A percentile compares a stretch with the other conserved stretches of the same genome.
phyloP scores from a whole-genome alignment of 2,329 filamentous ascomycete genomes.

The Cladophialophora yegresii region DNA sequence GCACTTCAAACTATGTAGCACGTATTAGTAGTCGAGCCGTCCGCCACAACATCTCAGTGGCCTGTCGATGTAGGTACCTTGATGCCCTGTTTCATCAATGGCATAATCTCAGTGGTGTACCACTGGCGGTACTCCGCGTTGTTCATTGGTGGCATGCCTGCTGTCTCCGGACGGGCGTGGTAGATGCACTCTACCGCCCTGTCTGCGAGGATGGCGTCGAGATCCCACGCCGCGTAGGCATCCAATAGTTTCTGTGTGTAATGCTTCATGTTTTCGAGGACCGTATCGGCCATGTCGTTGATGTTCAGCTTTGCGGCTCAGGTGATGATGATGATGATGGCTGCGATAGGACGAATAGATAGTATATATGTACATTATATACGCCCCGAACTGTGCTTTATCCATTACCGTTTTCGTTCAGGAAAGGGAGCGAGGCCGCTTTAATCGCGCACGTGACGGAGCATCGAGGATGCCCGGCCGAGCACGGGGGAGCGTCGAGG shows the following conservation, averaged over 20 bases:
- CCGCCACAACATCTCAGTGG: neutral
- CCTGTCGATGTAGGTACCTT: neutral
- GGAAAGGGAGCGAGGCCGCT: no score
- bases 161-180: neutral
- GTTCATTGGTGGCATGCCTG: neutral
- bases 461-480: no score
- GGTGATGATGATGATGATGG: neutral
- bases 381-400: no score
- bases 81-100: neutral
- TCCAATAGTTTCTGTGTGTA: neutral
- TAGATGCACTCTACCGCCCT: neutral
- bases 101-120: neutral
- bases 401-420: no score
- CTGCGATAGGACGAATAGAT: no score
- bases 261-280: neutral
- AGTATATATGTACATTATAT: no score
- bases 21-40: neutral
- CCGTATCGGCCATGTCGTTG: neutral
- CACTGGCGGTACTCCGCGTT: neutral
- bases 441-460: no score
- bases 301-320: neutral
- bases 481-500: no score
- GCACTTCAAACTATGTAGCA: neutral
- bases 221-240: neutral
- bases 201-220: neutral